Conservation (phyloP, 495 filamentous ascomycete genomes). For the Penicillium bialowiezense region DNA sequence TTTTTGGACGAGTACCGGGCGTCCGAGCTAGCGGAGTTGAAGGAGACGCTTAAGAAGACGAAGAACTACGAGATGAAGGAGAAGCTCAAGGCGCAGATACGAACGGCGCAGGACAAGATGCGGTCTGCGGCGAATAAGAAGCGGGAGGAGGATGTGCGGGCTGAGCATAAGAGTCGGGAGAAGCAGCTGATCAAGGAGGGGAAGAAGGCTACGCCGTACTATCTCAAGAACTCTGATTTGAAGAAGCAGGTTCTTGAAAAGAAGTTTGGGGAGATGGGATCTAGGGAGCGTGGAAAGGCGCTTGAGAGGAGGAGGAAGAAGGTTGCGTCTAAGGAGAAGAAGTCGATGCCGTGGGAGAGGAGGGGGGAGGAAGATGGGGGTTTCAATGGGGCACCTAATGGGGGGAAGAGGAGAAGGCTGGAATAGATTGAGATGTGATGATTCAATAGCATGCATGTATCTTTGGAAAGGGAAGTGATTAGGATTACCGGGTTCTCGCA, state of each 20-base stretch:
- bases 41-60: conserved; percentile 59
- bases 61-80: conserved; percentile 62
- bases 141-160: conserved; percentile 59
- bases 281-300: conserved; percentile 72
- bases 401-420: conserved; percentile 34
- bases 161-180: conserved; percentile 76
- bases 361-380: conserved; percentile 36
- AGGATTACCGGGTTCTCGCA: not conserved
- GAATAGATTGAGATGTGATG: conserved; percentile 18
- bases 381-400: conserved; percentile 13
- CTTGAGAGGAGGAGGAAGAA: conserved; percentile 86
- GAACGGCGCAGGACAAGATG: conserved; percentile 66
- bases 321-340: conserved; percentile 74
- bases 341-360: conserved; percentile 67
- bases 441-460: not conserved
- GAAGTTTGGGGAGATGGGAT: conserved; percentile 75
- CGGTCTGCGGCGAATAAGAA: conserved; percentile 66
- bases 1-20: conserved; percentile 85
- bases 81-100: conserved; percentile 61
- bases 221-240: conserved; percentile 83
- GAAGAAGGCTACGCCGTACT: conserved; percentile 89
- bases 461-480: not conserved
- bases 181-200: conserved; percentile 78
- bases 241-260: conserved; percentile 80
- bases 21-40: conserved; percentile 72